Conservation (phyloP, 2,329 filamentous ascomycete genomes). For the Aschersonia sp. region DNA sequence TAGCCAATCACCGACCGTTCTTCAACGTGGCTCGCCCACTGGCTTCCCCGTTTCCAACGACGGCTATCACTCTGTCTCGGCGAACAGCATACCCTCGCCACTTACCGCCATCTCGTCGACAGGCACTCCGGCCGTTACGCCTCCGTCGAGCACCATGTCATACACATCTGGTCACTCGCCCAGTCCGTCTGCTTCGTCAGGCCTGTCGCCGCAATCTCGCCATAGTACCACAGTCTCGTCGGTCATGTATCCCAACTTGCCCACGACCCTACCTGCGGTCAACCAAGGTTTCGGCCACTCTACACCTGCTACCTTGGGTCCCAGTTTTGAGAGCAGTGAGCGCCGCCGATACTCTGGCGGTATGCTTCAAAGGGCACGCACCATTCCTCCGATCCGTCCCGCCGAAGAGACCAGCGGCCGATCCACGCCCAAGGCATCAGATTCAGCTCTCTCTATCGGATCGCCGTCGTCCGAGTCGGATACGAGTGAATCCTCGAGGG, state of each 20-base stretch:
- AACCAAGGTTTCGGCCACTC: slow-evolving; percentile 56
- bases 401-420: slow-evolving; percentile 22
- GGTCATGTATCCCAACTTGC: slow-evolving; percentile 60
- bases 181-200: slow-evolving; percentile 48
- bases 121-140: slow-evolving; percentile 64
- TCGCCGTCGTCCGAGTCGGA: slow-evolving; percentile 44
- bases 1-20: slow-evolving; percentile 35
- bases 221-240: slow-evolving; percentile 44
- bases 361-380: slow-evolving; percentile 46
- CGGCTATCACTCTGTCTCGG: slow-evolving; percentile 27
- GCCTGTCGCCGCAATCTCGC: slow-evolving; percentile 51
- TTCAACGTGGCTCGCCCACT: slow-evolving; percentile 20
- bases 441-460: slow-evolving; percentile 28
- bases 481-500: slow-evolving; percentile 31
- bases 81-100: slow-evolving; percentile 46
- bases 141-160: slow-evolving; percentile 59
- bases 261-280: slow-evolving; percentile 40
- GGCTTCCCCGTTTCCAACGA: slow-evolving; percentile 20
- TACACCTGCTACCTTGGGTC: slow-evolving; percentile 56
- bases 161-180: slow-evolving; percentile 69
- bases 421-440: slow-evolving; percentile 27
- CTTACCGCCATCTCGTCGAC: slow-evolving; percentile 42
- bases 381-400: slow-evolving; percentile 23
- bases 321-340: slow-evolving; percentile 47
- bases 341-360: slow-evolving; percentile 52